Conservation (phyloP, 1,284 basidiomycete species). For the Cryptococcus jaspeensis region DNA sequence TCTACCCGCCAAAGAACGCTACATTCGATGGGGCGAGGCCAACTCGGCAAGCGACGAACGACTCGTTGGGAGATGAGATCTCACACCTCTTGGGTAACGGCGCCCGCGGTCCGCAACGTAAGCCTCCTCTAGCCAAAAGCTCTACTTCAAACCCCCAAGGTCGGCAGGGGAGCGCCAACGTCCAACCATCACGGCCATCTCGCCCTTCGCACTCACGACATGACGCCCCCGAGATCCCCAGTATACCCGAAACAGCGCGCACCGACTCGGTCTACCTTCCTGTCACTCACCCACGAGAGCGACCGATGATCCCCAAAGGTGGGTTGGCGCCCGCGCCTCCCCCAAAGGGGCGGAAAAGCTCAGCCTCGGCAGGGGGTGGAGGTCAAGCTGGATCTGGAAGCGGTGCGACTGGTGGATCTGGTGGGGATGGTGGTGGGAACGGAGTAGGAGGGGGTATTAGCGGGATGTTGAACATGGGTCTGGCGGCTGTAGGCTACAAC, state of each 20-base stretch:
- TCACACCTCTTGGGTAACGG: slow-evolving; percentile 11
- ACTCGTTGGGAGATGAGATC: slow-evolving; percentile 16
- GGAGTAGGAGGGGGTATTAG: neutral
- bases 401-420: neutral
- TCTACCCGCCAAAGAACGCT: neutral
- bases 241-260: slow-evolving; percentile 7
- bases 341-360: neutral
- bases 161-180: slow-evolving; percentile 3
- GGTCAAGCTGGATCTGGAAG: neutral
- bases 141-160: too few relatives aligned
- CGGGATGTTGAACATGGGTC: too few relatives aligned
- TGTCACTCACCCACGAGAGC: slow-evolving; percentile 25
- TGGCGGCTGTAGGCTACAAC: too few relatives aligned
- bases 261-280: slow-evolving; percentile 20
- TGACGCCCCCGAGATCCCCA: neutral
- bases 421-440: neutral
- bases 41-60: neutral
- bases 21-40: neutral
- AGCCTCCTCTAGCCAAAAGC: too few relatives aligned
- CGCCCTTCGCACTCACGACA: slow-evolving; percentile 2
- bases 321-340: slow-evolving; percentile 5
- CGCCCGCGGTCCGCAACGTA: too few relatives aligned
- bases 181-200: slow-evolving; percentile 19
- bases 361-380: neutral
- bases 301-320: slow-evolving; percentile 24